phyloP scores from a whole-genome alignment of 192 early-diverging fungal species.

The Podila horticola region DNA sequence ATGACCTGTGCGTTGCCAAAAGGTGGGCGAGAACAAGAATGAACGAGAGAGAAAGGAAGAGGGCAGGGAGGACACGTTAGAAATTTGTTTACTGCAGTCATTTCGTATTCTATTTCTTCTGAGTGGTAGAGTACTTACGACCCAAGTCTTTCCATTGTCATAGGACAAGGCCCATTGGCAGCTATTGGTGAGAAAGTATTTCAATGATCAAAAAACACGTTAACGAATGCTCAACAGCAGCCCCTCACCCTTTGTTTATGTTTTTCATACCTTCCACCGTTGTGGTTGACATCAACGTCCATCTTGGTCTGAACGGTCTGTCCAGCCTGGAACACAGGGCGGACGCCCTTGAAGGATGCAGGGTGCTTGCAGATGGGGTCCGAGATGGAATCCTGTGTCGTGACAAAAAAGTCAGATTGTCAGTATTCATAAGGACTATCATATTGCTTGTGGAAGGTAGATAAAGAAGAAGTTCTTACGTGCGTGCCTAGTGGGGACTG shows the following conservation, averaged over 20 bases:
- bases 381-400: constrained; percentile 13
- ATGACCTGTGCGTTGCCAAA: constrained; percentile 52
- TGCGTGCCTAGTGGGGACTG: constrained; percentile 40
- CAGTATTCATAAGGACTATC: background rate
- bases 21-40: too few relatives aligned
- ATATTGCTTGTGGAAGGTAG: background rate
- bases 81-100: background rate
- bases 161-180: constrained; percentile 52
- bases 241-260: background rate
- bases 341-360: constrained; percentile 41
- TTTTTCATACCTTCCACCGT: constrained; percentile 31
- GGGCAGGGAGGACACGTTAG: background rate
- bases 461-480: constrained; percentile 7
- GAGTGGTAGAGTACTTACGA: constrained; percentile 18
- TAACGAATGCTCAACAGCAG: background rate
- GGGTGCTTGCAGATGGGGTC: constrained; percentile 48
- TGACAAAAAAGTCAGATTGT: background rate
- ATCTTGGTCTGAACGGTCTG: constrained; percentile 33
- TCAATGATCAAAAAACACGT: background rate
- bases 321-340: constrained; percentile 45
- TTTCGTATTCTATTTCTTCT: too few relatives aligned
- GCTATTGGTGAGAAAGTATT: constrained; percentile 5
- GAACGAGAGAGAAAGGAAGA: background rate
- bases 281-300: constrained; percentile 48
- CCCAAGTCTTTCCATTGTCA: constrained; percentile 45